Evolutionary conservation across 441 rosid genomes (phyloP).

Genomic region (Pelargonium australe): DNA sequence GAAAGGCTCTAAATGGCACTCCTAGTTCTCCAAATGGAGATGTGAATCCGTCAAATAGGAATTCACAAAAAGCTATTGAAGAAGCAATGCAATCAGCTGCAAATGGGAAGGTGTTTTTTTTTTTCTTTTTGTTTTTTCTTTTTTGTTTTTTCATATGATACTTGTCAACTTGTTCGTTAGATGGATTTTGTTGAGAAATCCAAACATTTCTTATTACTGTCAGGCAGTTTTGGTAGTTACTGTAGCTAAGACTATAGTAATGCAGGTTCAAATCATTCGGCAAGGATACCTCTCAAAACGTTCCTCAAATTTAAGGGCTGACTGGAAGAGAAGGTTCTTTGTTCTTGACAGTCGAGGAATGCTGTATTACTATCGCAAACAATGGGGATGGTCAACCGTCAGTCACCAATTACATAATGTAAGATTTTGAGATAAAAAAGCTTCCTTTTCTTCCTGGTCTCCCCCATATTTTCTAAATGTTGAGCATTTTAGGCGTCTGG

Average conservation of each 20-base stretch:
- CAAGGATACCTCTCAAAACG: constrained; percentile 98
- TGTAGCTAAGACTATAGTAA: constrained; percentile 19
- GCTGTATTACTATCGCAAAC: constrained; percentile 95
- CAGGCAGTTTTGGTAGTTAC: not conserved
- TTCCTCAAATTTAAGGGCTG: constrained; percentile 90
- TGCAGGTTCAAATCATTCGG: constrained; percentile 92
- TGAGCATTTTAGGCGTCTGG: constrained; percentile 51
- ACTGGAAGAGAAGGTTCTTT: constrained; percentile 98
- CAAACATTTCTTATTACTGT: not conserved
- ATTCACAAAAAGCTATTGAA: constrained; percentile 98
- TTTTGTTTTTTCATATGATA: not conserved
- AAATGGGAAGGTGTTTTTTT: constrained; percentile 74
- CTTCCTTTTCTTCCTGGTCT: not conserved
- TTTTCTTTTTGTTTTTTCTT: too few species aligned
- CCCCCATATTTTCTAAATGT: constrained; percentile 10
- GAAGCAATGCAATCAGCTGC: constrained; percentile 99
- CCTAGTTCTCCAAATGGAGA: constrained; percentile 96
- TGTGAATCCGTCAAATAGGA: constrained; percentile 91
- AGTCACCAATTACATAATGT: constrained; percentile 28
- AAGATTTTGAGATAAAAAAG: not conserved
- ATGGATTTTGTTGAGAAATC: constrained; percentile 12
- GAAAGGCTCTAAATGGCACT: constrained; percentile 42
- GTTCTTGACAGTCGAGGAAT: constrained; percentile 98
- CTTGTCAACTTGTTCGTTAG: not conserved
- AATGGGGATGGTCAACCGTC: constrained; percentile 76